Conservation (phyloP, 2,329 filamentous ascomycete genomes). For the Polytolypa hystricis region DNA sequence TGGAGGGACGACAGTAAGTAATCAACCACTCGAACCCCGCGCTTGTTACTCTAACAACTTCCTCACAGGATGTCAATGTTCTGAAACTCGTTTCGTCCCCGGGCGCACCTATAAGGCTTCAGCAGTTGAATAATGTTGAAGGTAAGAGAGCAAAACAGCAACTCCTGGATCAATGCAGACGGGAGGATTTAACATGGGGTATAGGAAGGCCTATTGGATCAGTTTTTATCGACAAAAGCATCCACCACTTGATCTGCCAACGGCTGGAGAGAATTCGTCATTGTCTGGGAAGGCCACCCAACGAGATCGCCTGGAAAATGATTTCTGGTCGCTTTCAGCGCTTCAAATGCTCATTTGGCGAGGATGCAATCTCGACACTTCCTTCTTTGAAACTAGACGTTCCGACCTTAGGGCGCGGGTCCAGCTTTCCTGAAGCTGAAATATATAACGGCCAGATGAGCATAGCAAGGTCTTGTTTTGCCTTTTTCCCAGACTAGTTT, state of each 20-base stretch:
- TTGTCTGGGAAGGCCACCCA: slow-evolving; percentile 10
- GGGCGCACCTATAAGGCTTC: slow-evolving; percentile 16
- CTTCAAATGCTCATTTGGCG: slow-evolving; percentile 6
- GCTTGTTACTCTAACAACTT: neutral
- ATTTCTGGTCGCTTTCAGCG: slow-evolving; percentile 5
- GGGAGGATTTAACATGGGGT: too few species aligned
- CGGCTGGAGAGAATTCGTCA: slow-evolving; percentile 15
- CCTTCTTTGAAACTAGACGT: slow-evolving; percentile 7
- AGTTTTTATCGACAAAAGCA: slow-evolving; percentile 23
- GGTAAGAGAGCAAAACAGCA: slow-evolving; percentile 2
- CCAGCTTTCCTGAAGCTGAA: slow-evolving; percentile 4
- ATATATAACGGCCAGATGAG: slow-evolving; percentile 7
- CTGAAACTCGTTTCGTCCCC: slow-evolving; percentile 17
- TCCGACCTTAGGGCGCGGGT: slow-evolving; percentile 1
- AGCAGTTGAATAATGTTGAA: slow-evolving; percentile 15
- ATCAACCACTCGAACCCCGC: neutral
- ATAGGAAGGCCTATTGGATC: slow-evolving; percentile 26
- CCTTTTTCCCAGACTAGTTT: neutral
- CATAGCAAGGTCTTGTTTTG: slow-evolving; percentile 5
- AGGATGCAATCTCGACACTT: slow-evolving; percentile 2
- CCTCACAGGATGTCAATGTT: slow-evolving; percentile 7
- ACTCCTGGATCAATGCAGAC: too few species aligned
- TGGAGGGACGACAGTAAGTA: slow-evolving; percentile 6
- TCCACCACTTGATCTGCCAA: slow-evolving; percentile 17
- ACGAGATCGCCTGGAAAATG: slow-evolving; percentile 5